These are phyloP conservation scores for Cercophora sp. DNA, from an alignment of 495 filamentous ascomycete genomes.

Conservation along the genomic window DNA sequence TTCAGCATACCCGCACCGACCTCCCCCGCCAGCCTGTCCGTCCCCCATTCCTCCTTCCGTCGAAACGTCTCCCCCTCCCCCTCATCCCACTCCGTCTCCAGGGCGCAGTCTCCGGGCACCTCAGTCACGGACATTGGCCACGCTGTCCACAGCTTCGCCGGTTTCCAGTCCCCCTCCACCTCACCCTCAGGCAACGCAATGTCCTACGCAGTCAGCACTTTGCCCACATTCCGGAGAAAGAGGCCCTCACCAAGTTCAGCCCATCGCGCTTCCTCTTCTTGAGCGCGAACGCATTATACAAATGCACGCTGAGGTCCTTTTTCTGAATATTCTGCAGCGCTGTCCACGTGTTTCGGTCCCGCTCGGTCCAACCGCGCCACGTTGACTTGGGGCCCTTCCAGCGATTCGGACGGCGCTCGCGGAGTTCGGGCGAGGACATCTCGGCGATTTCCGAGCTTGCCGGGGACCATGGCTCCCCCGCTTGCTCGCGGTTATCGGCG, in stretches of 20 bases:
- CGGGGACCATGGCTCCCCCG: too few species aligned
- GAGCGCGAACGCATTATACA: constrained; percentile 69
- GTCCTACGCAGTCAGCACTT: not conserved
- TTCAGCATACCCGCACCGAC: too few species aligned
- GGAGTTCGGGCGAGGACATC: constrained; percentile 24
- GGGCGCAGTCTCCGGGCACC: constrained; percentile 53
- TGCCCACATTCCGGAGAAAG: not conserved
- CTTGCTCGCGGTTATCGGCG: too few species aligned
- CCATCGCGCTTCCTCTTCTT: constrained; percentile 41
- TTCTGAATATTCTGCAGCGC: constrained; percentile 54
- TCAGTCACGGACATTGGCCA: constrained; percentile 64
- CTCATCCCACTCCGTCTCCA: constrained; percentile 34
- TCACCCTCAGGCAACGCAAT: not conserved
- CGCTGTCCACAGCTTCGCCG: constrained; percentile 63
- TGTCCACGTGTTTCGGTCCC: constrained; percentile 55
- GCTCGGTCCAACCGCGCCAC: constrained; percentile 56
- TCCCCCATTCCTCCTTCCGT: constrained; percentile 23
- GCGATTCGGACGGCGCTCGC: constrained; percentile 43
- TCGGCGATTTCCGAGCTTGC: not conserved
- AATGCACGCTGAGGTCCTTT: constrained; percentile 65
- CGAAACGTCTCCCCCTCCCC: constrained; percentile 44
- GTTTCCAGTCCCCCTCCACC: constrained; percentile 31
- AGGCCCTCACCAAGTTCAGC: not conserved
- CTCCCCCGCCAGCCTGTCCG: too few species aligned
- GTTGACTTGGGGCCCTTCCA: constrained; percentile 54